Evolutionary conservation across 257 asterid species (phyloP).

Genomic region (Oldenlandia corymbosa): DNA sequence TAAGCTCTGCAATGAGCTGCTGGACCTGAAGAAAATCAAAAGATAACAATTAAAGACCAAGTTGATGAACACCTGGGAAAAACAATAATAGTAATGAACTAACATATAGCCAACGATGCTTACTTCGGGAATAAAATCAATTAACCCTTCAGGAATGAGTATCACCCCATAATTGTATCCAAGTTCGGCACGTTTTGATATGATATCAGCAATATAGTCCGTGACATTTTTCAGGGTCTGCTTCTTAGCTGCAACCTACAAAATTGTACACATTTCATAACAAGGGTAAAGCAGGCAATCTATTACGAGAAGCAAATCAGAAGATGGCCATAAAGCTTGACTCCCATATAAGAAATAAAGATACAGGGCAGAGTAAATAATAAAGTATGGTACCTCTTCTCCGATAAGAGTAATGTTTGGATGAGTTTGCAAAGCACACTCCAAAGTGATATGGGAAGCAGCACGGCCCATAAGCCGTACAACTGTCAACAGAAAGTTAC

Average conservation of each 20-base stretch:
- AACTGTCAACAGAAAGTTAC: slow-evolving; percentile 41
- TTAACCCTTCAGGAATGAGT: slow-evolving; percentile 96
- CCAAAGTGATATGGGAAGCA: slow-evolving; percentile 96
- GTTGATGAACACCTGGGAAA: neutral
- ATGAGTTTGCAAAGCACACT: slow-evolving; percentile 98
- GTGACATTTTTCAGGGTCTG: slow-evolving; percentile 81
- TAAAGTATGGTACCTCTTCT: slow-evolving; percentile 66
- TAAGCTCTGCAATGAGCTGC: slow-evolving; percentile 83
- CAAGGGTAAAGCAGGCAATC: neutral
- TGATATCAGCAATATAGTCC: slow-evolving; percentile 73
- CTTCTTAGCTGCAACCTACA: slow-evolving; percentile 87
- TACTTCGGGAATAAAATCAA: slow-evolving; percentile 99
- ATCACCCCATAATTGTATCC: slow-evolving; percentile 96
- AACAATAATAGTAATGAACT: neutral
- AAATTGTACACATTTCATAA: neutral
- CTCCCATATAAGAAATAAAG: neutral
- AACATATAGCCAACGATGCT: slow-evolving; percentile 5
- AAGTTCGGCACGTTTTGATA: slow-evolving; percentile 79
- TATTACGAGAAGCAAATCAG: neutral
- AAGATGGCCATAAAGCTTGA: neutral
- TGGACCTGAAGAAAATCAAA: slow-evolving; percentile 69
- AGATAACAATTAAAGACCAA: slow-evolving; percentile 8
- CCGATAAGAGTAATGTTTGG: slow-evolving; percentile 93
- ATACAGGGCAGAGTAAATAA: neutral
- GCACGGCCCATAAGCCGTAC: slow-evolving; percentile 99